Evolutionary conservation across 805 yeast genomes (phyloP).

Genomic region (Starmerella potacharoeniae): DNA sequence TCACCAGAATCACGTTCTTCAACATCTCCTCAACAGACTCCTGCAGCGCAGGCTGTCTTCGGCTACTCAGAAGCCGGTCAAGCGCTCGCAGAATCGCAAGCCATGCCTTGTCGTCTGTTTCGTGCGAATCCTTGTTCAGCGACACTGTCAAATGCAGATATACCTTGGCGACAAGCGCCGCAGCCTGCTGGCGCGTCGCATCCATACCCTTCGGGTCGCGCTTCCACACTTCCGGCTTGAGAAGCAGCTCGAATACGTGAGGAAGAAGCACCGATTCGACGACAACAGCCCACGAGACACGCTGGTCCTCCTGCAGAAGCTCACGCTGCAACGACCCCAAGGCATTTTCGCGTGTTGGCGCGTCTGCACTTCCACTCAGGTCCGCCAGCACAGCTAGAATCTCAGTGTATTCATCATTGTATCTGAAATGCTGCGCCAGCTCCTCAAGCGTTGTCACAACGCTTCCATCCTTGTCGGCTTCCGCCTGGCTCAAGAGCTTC

Average conservation of each 20-base stretch:
- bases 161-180: slow-evolving; percentile 57
- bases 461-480: background rate
- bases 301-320: slow-evolving; percentile 33
- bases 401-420: slow-evolving; percentile 2
- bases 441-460: slow-evolving; percentile 4
- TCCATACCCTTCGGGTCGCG: slow-evolving; percentile 56
- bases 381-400: slow-evolving; percentile 7
- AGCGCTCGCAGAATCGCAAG: slow-evolving; percentile 29
- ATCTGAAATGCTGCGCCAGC: slow-evolving; percentile 4
- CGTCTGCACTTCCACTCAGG: slow-evolving; percentile 5
- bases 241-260: slow-evolving; percentile 45
- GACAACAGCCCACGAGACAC: slow-evolving; percentile 30
- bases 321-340: slow-evolving; percentile 38
- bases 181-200: slow-evolving; percentile 54
- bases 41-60: slow-evolving; percentile 30
- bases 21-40: slow-evolving; percentile 34
- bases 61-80: slow-evolving; percentile 32
- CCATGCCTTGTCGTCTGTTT: slow-evolving; percentile 29
- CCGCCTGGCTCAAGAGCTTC: background rate
- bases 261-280: slow-evolving; percentile 72
- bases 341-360: slow-evolving; percentile 19
- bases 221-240: slow-evolving; percentile 50
- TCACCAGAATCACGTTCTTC: slow-evolving; percentile 34
- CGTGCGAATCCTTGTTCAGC: slow-evolving; percentile 23
- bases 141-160: slow-evolving; percentile 38